Evolutionary conservation across 805 yeast species (phyloP), one percentile per base, ranked within the genome.

Genomic region (Kregervanrija delftensis): DNA sequence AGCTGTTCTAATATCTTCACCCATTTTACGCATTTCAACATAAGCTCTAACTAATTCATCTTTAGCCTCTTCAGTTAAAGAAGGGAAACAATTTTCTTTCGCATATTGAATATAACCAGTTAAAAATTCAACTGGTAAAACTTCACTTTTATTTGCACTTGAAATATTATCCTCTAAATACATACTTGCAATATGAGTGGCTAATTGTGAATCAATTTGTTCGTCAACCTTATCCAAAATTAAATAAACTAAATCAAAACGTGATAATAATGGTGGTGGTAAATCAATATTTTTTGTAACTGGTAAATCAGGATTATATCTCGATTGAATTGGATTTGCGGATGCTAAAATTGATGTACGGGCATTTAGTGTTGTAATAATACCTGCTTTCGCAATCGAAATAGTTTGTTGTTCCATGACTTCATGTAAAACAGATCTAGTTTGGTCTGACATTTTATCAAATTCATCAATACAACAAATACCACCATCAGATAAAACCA

Each of bases 391-490:
- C 31, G 99, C 99, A 58, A 93, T 88, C 9, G 97, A 89, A 37
- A 93, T 93, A 1, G 99, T 93, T 65, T 93, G 99, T 63, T 93
- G 99, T 69, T 93, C 99, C 99, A 93, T 93, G 10, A 93, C 99
- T 72, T 93, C 99, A 63, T 93, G 99, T 43, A 93, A 70, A 10
- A 93, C 98, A 8, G 96, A 88, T 58, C 98, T 73, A 0, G 98
- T 91, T 2, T 95, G 69, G 54, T 93, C 98, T 44, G 84, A 77
- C 99, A 93, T 93, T 66, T 93, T 93, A 68, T 93, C 99, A 60
- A 91, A 93, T 71, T 93, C 99, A 71, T 93, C 99, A 61, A 93
- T 93, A 67, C 99, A 93, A 69, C 99, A 93, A 37, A 93, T 82
- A 73, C 99, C 99, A 47, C 98, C 98, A 66, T 93, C 99, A 9